Conservation (phyloP, 1,284 basidiomycete genomes). For the Trichosporon faecale region DNA sequence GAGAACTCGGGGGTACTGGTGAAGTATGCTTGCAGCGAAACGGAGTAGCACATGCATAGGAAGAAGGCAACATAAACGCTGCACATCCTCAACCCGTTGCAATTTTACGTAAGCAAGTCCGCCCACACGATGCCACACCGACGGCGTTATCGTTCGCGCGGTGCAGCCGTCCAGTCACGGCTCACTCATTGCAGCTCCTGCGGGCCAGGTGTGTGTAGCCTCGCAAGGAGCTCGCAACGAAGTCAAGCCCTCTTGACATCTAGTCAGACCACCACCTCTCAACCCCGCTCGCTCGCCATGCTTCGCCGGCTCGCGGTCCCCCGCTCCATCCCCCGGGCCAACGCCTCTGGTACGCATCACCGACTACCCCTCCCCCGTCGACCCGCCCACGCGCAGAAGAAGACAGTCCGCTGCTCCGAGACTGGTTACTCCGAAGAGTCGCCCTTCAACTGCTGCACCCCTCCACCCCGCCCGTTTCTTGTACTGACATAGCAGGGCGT, state of each 20-base stretch:
- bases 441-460: neutral
- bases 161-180: constrained; percentile 8
- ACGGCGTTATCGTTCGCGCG: constrained; percentile 2
- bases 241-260: constrained; percentile 9
- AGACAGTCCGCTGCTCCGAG: constrained; percentile 6
- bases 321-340: constrained; percentile 29
- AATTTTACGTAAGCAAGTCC: neutral
- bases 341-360: constrained; percentile 16
- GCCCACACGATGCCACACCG: neutral
- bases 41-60: neutral
- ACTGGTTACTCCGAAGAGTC: neutral
- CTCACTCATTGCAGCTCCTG: constrained; percentile 1
- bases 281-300: constrained; percentile 15
- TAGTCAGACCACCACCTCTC: constrained; percentile 3
- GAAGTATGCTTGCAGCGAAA: neutral
- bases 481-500: constrained; percentile 29
- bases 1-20: no score
- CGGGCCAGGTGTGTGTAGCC: neutral
- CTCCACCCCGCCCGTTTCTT: neutral
- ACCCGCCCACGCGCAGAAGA: neutral
- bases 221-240: constrained; percentile 4
- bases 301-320: constrained; percentile 35
- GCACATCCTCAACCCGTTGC: neutral
- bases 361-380: neutral
- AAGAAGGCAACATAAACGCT: neutral